Conservation (phyloP, 371 early-diverging fungal genomes). For the Conidiobolus incongruus region DNA sequence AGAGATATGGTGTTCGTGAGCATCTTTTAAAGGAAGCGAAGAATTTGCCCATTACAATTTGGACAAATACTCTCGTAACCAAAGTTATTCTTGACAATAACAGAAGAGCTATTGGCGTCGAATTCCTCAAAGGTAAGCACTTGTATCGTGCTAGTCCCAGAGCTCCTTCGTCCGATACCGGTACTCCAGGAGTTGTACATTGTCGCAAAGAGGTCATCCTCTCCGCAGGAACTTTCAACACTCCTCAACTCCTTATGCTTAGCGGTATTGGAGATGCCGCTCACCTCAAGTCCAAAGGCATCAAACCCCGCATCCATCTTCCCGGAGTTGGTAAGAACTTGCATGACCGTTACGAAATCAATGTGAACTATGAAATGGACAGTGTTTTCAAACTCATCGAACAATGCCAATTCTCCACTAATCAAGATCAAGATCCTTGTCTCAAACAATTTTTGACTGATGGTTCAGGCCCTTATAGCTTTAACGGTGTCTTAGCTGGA, state of each 20-base stretch:
- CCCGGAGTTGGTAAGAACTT: constrained; percentile 4
- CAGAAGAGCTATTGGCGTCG: constrained; percentile 1
- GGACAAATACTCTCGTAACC: neutral
- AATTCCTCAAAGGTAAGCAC: neutral
- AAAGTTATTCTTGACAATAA: neutral
- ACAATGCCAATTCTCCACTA: neutral
- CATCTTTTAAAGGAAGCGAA: neutral
- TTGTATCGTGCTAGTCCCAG: neutral
- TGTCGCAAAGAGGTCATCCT: constrained; percentile 11
- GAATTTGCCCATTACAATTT: neutral
- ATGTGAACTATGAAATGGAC: neutral
- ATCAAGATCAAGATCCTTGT: neutral
- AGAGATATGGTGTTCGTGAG: neutral
- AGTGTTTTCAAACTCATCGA: neutral
- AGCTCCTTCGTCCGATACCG: neutral
- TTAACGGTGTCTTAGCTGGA: constrained; percentile 3
- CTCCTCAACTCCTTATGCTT: constrained; percentile 11
- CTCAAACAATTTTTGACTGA: neutral
- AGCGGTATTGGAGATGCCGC: constrained; percentile 8
- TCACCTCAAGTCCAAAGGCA: neutral
- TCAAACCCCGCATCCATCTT: neutral
- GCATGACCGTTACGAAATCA: constrained; percentile 1
- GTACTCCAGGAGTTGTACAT: constrained; percentile 1
- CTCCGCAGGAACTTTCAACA: constrained; percentile 10
- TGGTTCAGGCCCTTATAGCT: constrained; percentile 1